Conservation (phyloP, 2,329 filamentous ascomycete genomes). For the Fusarium veterinarium region DNA sequence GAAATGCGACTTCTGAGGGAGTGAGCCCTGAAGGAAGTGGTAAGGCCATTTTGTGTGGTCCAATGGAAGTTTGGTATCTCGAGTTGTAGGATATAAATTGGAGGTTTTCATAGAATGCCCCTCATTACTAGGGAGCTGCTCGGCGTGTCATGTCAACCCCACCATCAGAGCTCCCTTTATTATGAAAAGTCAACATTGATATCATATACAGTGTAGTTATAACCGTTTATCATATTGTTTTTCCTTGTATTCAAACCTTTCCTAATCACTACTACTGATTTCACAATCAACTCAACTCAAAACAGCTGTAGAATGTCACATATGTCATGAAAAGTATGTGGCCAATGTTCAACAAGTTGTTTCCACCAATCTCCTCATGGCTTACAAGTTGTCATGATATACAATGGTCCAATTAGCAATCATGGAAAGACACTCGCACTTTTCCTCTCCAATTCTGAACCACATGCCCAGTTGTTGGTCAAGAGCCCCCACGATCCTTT, state of each 20-base stretch:
- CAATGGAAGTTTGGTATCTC: slow-evolving; percentile 4
- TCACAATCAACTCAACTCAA: neutral
- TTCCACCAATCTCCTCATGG: neutral
- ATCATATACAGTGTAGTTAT: neutral
- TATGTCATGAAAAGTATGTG: no score
- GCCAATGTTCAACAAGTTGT: no score
- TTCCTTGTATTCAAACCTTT: neutral
- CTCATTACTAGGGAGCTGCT: slow-evolving; percentile 2
- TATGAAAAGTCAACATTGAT: neutral
- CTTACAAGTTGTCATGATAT: neutral
- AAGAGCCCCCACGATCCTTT: neutral
- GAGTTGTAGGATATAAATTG: slow-evolving; percentile 28
- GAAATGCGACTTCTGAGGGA: slow-evolving; percentile 89
- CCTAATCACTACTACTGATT: neutral
- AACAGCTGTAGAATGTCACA: no score
- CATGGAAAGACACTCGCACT: no score
- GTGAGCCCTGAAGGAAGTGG: slow-evolving; percentile 70
- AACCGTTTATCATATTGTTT: neutral
- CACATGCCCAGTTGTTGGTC: neutral
- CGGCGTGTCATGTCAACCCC: slow-evolving; percentile 22
- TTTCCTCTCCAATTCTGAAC: neutral
- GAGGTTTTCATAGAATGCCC: slow-evolving; percentile 18
- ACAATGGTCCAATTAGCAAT: no score
- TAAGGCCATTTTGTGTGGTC: slow-evolving; percentile 57
- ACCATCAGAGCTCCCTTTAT: slow-evolving; percentile 4